phyloP scores from a whole-genome alignment of 768 basidiomycete species.

The Kwoniella bestiolae region DNA sequence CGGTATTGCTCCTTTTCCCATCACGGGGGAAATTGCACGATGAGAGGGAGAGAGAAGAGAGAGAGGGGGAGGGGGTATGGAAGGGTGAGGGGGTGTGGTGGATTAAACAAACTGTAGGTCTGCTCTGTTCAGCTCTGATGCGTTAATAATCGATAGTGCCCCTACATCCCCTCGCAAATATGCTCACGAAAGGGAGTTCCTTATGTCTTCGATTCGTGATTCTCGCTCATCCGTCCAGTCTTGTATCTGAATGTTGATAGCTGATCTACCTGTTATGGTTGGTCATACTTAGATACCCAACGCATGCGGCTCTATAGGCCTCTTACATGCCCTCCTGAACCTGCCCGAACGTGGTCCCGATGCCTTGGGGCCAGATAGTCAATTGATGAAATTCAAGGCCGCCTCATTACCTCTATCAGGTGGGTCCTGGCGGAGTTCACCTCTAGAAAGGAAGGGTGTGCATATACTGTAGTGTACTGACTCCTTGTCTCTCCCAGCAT shows the following conservation, averaged over 20 bases:
- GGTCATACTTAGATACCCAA: constrained; percentile 67
- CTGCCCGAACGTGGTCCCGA: constrained; percentile 60
- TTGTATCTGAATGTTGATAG: not conserved
- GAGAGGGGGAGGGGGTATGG: constrained; percentile 63
- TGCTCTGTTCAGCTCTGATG: too few relatives aligned
- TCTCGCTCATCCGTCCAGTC: not conserved
- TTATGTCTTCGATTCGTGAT: too few relatives aligned
- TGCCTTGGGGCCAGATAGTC: constrained; percentile 38
- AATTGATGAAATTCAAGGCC: constrained; percentile 50
- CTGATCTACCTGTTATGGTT: not conserved
- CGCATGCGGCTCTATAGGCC: constrained; percentile 85
- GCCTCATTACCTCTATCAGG: constrained; percentile 37
- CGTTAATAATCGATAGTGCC: not conserved
- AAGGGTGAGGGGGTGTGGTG: constrained; percentile 70
- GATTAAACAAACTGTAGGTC: constrained; percentile 84
- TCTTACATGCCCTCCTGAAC: constrained; percentile 82
- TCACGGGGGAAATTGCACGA: constrained; percentile 63
- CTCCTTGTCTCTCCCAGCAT: constrained; percentile 23
- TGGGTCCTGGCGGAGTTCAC: too few relatives aligned
- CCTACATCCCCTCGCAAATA: too few relatives aligned
- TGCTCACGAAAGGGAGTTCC: too few relatives aligned
- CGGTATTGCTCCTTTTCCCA: constrained; percentile 85
- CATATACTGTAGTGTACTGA: too few relatives aligned
- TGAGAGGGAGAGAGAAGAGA: constrained; percentile 68
- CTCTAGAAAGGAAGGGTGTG: too few relatives aligned